Base-by-base conservation (phyloP, 768 basidiomycete genomes). In the Lactarius vividus region DNA sequence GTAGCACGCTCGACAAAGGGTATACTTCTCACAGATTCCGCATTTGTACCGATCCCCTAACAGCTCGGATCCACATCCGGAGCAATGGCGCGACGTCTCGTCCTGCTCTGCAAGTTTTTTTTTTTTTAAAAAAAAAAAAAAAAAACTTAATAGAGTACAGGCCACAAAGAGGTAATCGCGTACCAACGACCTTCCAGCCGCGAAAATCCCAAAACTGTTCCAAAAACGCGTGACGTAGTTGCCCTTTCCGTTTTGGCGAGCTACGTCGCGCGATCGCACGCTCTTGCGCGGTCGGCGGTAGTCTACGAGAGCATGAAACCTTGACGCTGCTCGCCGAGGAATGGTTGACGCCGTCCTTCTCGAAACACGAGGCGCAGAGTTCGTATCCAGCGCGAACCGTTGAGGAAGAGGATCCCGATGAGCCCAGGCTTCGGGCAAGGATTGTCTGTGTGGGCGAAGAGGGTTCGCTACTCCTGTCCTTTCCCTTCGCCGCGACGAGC, bases 151-250 rank as follows among this genome's bases (percentile, higher is more conserved):
- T 31, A 8, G 29, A 58, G 39, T 67, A 55, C 69, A 60, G n/a
- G 37, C 20, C 28, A 59, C 31, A 63, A 2, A 40, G 15, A 35
- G 20, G 13, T 26, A 15, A 31, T 54, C 37, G 82, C 89, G 67
- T 72, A 94, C 94, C 92, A 58, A 97, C 86, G 73, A 94, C 91
- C 65, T 86, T 86, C 96, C 96, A 97, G 1, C 91, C 90, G 53
- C 79, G 77, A 35, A 82, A 82, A 1, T 87, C 87, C 96, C 95
- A 97, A 2, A 90, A 81, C 75, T 91, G 91, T 76, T 96, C 95
- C 53, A 85, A 76, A 73, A 90, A 98, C 2, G 91, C 88, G 73
- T 98, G 95, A 10, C 95, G 83, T 57, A 89, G 75, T 66, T 89
- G 84, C 16, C 91, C 91, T 74, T 92, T 93, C 70, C 78, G 78